Evolutionary conservation across 2,329 filamentous ascomycete genomes (phyloP).

Genomic region (Chaetomiaceae sp.): DNA sequence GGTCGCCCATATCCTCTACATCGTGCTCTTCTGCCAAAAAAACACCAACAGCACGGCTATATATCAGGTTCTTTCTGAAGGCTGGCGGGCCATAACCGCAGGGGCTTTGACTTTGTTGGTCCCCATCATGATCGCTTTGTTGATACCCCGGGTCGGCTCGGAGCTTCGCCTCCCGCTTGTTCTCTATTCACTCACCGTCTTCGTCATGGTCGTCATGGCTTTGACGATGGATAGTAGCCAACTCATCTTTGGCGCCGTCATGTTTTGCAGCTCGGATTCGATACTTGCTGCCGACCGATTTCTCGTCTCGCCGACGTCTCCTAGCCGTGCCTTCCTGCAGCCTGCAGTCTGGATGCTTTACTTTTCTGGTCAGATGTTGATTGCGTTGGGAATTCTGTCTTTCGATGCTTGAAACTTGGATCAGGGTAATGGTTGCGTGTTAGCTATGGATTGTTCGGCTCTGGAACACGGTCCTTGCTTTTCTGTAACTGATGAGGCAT

Average conservation of each 20-base stretch:
- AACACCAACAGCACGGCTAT: slow-evolving; percentile 15
- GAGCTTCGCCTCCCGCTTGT: slow-evolving; percentile 31
- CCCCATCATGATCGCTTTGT: slow-evolving; percentile 26
- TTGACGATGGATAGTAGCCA: slow-evolving; percentile 27
- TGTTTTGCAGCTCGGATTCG: slow-evolving; percentile 34
- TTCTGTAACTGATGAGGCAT: too few relatives aligned
- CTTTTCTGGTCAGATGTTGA: slow-evolving; percentile 35
- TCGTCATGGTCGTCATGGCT: slow-evolving; percentile 32
- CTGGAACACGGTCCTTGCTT: too few relatives aligned
- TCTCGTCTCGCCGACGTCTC: slow-evolving; percentile 27
- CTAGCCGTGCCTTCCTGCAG: slow-evolving; percentile 31
- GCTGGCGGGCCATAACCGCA: slow-evolving; percentile 17
- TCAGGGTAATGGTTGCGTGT: too few relatives aligned
- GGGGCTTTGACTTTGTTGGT: slow-evolving; percentile 25
- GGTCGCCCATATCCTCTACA: slow-evolving; percentile 34
- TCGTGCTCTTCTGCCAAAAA: slow-evolving; percentile 26
- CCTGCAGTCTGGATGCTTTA: slow-evolving; percentile 36
- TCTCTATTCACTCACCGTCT: slow-evolving; percentile 32
- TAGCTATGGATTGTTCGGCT: too few relatives aligned
- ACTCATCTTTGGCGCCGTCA: slow-evolving; percentile 29
- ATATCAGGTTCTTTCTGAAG: background rate
- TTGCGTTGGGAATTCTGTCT: slow-evolving; percentile 25
- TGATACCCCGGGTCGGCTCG: slow-evolving; percentile 29
- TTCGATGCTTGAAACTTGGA: too few relatives aligned
- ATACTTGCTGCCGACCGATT: slow-evolving; percentile 35